phyloP scores from a whole-genome alignment of 208 protist species.

The Borovskyia barvae region DNA sequence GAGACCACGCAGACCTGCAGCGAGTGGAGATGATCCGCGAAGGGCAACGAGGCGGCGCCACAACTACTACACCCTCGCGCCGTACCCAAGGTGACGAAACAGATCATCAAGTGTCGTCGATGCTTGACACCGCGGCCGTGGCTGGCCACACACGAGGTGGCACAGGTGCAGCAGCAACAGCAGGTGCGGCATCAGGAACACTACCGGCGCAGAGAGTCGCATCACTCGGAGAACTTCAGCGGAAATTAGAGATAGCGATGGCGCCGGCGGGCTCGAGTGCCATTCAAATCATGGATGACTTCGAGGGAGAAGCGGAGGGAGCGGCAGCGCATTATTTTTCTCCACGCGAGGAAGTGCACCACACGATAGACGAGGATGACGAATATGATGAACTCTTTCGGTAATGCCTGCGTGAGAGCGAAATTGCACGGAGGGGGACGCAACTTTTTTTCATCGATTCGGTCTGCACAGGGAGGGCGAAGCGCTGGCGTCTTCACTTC shows the following conservation, averaged over 20 bases:
- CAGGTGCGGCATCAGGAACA: too few species aligned
- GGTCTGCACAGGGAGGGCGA: too few species aligned
- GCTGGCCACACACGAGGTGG: slow-evolving; percentile 4
- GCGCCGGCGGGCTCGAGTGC: not conserved
- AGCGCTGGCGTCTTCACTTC: too few species aligned
- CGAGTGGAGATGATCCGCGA: slow-evolving; percentile 32
- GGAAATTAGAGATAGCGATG: slow-evolving; percentile 10
- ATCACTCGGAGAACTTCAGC: slow-evolving; percentile 31
- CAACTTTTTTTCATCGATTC: too few species aligned
- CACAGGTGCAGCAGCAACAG: not conserved
- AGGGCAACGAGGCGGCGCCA: slow-evolving; percentile 13
- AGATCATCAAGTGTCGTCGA: too few species aligned
- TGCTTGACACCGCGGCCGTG: not conserved
- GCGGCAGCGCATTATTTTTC: slow-evolving; percentile 46
- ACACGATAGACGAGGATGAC: slow-evolving; percentile 26
- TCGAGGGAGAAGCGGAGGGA: slow-evolving; percentile 27
- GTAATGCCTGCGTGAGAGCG: too few species aligned
- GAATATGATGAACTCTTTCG: slow-evolving; percentile 39
- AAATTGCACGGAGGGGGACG: not conserved
- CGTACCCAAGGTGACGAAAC: not conserved
- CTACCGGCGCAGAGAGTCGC: too few species aligned
- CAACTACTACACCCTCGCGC: not conserved
- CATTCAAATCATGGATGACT: slow-evolving; percentile 22
- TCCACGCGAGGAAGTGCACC: slow-evolving; percentile 25
- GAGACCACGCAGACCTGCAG: slow-evolving; percentile 59